Base-by-base conservation (phyloP, 352 stramenopile species). In the Globisporangium cystogenes region DNA sequence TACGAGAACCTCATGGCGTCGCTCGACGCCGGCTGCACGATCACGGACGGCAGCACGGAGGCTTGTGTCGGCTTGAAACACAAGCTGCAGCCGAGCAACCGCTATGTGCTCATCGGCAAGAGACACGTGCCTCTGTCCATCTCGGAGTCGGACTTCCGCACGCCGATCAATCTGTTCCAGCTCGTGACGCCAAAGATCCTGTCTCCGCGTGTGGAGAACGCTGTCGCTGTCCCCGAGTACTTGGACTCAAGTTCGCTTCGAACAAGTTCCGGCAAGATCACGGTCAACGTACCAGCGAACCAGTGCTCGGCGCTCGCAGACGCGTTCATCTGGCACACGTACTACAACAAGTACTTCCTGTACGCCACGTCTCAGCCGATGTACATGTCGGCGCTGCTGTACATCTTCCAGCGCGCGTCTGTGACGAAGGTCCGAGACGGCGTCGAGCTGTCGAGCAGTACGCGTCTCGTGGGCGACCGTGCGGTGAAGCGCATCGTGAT, bases 331-430 rank as follows among this genome's bases (percentile, higher is more conserved):
- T 48, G 55, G 24, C 74, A 77, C 45, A 50, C 72, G 0, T 23
- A 53, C 5, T 45, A 31, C 48, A 64, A 73, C 23, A 62, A 80
- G 20, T 68, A 65, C 37, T 44, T 57, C 20, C 41, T 51, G 4
- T 53, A 60, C 2, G 10, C 23, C 37, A 47, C 78, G 27, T 52
- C 62, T n/a, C 54, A 67, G 8, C 70, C 74, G 1, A 75, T 82
- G 54, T 60, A 70, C 50, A 63, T 65, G 16, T 67, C 74, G 12
- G 74, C 60, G 14, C 44, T 86, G 48, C 50, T 86, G 0, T 84
- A 70, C 48, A 59, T 87, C 33, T 81, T 87, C 45, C 70, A 87
- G 47, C 52, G 73, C 43, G 74, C 72, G n/a, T 53, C 60, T 2
- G 59, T 82, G 2, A 56, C 68, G 18, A 59, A 75, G 35, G 39